phyloP scores from a whole-genome alignment of 2,329 filamentous ascomycete species.

The Colletotrichum sp. region DNA sequence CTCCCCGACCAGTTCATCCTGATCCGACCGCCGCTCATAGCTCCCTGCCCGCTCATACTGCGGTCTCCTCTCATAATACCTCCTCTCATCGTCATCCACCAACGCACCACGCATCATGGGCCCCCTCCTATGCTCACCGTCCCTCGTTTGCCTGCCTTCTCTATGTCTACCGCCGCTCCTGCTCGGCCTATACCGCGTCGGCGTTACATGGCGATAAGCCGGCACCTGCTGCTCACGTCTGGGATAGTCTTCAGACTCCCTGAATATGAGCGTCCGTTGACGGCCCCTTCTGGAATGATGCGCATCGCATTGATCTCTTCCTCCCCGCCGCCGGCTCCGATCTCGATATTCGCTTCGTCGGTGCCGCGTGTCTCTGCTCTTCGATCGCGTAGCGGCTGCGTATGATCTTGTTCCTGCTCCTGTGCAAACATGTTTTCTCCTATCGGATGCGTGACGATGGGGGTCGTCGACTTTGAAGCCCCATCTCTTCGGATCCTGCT shows the following conservation, averaged over 20 bases:
- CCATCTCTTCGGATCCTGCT: slow-evolving; percentile 16
- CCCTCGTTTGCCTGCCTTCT: background rate
- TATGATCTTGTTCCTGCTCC: background rate
- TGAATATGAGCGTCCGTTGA: background rate
- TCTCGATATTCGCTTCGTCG: background rate
- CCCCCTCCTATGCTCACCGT: background rate
- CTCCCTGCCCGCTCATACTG: background rate
- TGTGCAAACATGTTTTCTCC: background rate
- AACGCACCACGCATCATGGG: background rate
- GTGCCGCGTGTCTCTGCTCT: background rate
- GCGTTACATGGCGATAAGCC: background rate
- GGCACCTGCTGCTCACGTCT: background rate
- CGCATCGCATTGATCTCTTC: background rate
- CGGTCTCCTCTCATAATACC: background rate
- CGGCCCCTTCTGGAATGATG: background rate
- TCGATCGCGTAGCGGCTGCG: too few relatives aligned
- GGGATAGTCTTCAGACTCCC: background rate
- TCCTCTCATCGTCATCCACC: background rate
- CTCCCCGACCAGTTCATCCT: background rate
- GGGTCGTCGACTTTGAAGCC: background rate
- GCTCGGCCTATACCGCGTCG: background rate
- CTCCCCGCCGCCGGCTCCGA: background rate
- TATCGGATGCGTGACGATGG: background rate
- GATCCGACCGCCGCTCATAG: slow-evolving; percentile 1
- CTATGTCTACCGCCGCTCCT: background rate